Evolutionary conservation across 805 yeast genomes (phyloP), one percentile per base, ranked within the genome.

Genomic region (Suhomyces canberraensis): DNA sequence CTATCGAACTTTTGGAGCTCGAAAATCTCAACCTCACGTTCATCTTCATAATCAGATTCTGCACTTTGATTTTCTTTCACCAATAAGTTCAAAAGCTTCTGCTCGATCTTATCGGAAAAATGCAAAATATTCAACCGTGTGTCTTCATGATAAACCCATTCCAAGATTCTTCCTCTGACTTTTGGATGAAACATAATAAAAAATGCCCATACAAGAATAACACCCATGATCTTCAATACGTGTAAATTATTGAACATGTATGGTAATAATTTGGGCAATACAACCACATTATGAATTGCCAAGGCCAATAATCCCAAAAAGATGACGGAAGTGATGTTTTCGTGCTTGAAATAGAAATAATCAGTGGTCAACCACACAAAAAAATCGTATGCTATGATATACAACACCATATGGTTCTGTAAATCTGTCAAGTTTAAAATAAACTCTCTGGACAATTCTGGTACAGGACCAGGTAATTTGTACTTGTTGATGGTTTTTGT

Each of bases 361-460:
- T 75, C 78, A 15, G 65, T 60, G 21, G 84, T 64, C 29, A 75
- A 38, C 47, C 66, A 59, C 15, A 70, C 64, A 4, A 77, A 34
- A 16, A 69, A 68, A 58, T 88, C 91, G 71, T 80, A 87, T 0
- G 68, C 60, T 9, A 64, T 56, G 8, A 83, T 79, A 54, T 81
- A 86, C 11, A 79, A 51, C 20, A 80, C 52, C 86, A 84, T 81
- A 51, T 79, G 82, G 54, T 88, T 88, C 52, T 88, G 96, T 40
- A 87, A 65, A 62, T 88, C 96, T 1, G 95, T 85, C 49, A 85
- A 65, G 54, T 88, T 88, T 39, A 87, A 54, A 15, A 82, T 59
- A 52, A 87, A 88, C 54, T 88, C 95, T 37, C 84, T 69, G 21
- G 90, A 80, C 33, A 84, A 68, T 56, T 87, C 88, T 4, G 90